Conservation (phyloP, 805 yeast genomes). For the Spathaspora gorwiae region DNA sequence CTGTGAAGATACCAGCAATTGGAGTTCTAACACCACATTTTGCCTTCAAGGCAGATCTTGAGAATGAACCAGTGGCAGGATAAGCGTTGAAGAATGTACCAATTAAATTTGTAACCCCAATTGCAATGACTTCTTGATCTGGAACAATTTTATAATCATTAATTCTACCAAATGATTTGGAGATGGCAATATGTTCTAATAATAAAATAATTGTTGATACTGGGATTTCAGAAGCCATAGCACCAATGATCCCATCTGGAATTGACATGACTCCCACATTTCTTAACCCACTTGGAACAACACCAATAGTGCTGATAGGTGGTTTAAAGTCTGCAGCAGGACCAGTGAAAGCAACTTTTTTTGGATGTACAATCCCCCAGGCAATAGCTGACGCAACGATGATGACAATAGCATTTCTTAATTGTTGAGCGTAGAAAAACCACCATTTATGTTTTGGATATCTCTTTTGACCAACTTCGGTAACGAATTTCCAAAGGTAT, state of each 20-base stretch:
- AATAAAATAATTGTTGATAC: constrained; percentile 79
- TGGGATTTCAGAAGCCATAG: constrained; percentile 75
- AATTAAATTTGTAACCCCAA: constrained; percentile 84
- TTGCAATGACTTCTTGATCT: constrained; percentile 90
- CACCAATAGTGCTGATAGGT: constrained; percentile 62
- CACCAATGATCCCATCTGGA: constrained; percentile 54
- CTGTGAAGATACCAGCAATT: constrained; percentile 85
- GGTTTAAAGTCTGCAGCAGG: constrained; percentile 29
- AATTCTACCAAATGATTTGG: constrained; percentile 89
- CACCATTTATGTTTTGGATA: constrained; percentile 52
- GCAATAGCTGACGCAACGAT: constrained; percentile 79
- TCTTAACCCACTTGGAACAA: constrained; percentile 76
- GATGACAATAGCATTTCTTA: constrained; percentile 79
- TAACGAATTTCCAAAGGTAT: constrained; percentile 63
- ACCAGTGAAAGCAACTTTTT: constrained; percentile 26
- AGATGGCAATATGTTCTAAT: constrained; percentile 87
- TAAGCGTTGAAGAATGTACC: constrained; percentile 92
- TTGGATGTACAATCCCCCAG: constrained; percentile 65
- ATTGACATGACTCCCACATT: constrained; percentile 70
- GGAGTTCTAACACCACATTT: constrained; percentile 96
- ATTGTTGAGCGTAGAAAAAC: constrained; percentile 68
- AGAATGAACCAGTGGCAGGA: constrained; percentile 94
- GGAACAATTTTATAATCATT: constrained; percentile 89
- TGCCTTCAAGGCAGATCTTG: constrained; percentile 89
- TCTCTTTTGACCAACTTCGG: constrained; percentile 57